Evolutionary conservation across 1,284 basidiomycete species (phyloP).

Genomic region (Apiotrichum brassicae): DNA sequence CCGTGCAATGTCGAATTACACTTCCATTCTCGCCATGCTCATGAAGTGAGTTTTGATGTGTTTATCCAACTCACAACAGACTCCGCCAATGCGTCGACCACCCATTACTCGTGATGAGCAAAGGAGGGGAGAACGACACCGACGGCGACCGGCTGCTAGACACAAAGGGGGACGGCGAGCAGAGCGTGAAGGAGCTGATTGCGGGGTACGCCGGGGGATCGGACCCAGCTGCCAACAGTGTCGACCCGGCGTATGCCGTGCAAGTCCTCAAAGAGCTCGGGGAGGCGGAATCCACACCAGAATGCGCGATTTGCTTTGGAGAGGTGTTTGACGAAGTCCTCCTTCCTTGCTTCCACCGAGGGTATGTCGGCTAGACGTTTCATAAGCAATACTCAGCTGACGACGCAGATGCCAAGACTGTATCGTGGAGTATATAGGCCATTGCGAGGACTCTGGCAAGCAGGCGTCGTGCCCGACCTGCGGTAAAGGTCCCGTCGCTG

Average conservation of each 20-base stretch:
- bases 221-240: slow-evolving; percentile 29
- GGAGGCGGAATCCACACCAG: slow-evolving; percentile 47
- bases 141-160: slow-evolving; percentile 47
- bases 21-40: slow-evolving; percentile 81
- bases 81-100: slow-evolving; percentile 80
- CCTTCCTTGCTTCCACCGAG: slow-evolving; percentile 72
- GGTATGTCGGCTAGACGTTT: slow-evolving; percentile 52
- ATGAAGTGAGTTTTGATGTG: slow-evolving; percentile 58
- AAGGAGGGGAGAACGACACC: slow-evolving; percentile 51
- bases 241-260: slow-evolving; percentile 54
- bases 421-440: slow-evolving; percentile 43
- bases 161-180: slow-evolving; percentile 46
- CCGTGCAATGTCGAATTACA: slow-evolving; percentile 74
- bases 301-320: slow-evolving; percentile 69
- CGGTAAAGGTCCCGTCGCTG: slow-evolving; percentile 34
- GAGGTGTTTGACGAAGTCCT: slow-evolving; percentile 55
- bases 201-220: slow-evolving; percentile 55
- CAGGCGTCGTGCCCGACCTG: slow-evolving; percentile 43
- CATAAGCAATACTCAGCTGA: slow-evolving; percentile 11
- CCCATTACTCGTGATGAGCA: slow-evolving; percentile 61
- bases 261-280: slow-evolving; percentile 59
- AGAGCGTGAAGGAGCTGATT: slow-evolving; percentile 60
- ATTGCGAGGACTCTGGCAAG: slow-evolving; percentile 42
- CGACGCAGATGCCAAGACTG: slow-evolving; percentile 44
- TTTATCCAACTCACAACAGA: slow-evolving; percentile 45